Percentiles rank a stretch among this genome's conserved stretches.
Evolutionary conservation across 805 yeast genomes (phyloP).

Genomic region (Metschnikowia picachoensis): DNA sequence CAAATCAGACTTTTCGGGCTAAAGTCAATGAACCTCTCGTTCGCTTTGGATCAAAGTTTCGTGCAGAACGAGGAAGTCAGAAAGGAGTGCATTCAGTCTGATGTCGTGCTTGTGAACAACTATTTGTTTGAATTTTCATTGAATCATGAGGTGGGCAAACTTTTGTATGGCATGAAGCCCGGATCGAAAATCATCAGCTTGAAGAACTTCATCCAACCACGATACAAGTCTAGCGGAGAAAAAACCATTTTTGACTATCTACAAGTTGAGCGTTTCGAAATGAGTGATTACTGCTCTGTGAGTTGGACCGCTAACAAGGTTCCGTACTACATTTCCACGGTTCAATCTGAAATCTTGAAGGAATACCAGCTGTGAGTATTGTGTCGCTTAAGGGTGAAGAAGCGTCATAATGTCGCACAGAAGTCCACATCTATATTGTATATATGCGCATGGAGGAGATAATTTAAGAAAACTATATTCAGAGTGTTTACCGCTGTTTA

Average conservation of each 20-base stretch:
- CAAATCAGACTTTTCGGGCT: slow-evolving; percentile 66
- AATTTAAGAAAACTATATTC: too few species aligned
- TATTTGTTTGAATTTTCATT: slow-evolving; percentile 77
- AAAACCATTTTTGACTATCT: slow-evolving; percentile 60
- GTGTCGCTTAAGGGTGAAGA: neutral
- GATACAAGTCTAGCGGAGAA: slow-evolving; percentile 58
- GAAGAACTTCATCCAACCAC: slow-evolving; percentile 73
- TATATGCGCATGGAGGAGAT: neutral
- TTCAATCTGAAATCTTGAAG: slow-evolving; percentile 38
- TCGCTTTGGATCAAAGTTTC: slow-evolving; percentile 69
- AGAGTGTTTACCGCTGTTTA: neutral
- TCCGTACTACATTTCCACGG: slow-evolving; percentile 72
- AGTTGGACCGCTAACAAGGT: slow-evolving; percentile 90
- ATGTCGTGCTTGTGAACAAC: slow-evolving; percentile 76
- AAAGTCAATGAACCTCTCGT: slow-evolving; percentile 48
- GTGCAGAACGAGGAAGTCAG: slow-evolving; percentile 58
- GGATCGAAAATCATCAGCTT: slow-evolving; percentile 80
- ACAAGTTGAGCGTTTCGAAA: slow-evolving; percentile 53
- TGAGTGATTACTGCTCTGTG: slow-evolving; percentile 68
- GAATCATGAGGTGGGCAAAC: slow-evolving; percentile 60
- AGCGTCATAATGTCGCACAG: neutral
- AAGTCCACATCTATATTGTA: neutral
- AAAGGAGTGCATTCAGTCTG: slow-evolving; percentile 53
- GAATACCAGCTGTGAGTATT: slow-evolving; percentile 22
- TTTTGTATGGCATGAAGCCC: slow-evolving; percentile 59